Evolutionary conservation across 257 asterid genomes (phyloP).

Genomic region (Anisodus acutangulus): DNA sequence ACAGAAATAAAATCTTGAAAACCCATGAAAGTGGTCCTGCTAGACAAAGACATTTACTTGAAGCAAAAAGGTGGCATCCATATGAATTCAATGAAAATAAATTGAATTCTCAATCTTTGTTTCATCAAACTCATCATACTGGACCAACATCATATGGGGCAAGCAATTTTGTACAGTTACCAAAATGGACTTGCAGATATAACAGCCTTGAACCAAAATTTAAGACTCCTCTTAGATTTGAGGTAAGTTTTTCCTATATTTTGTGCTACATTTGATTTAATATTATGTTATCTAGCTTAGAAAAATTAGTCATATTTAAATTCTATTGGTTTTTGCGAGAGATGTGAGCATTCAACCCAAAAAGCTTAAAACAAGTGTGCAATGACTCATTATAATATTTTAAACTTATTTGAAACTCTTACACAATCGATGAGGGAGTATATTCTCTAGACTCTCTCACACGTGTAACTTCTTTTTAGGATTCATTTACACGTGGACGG

Average conservation of each 20-base stretch:
- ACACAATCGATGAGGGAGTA: too few relatives aligned
- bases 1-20: not conserved
- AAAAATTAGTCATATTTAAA: too few relatives aligned
- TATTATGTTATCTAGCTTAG: not conserved
- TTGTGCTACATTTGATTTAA: not conserved
- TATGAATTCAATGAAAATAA: constrained; percentile 40
- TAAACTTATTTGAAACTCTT: too few relatives aligned
- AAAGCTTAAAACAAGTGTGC: too few relatives aligned
- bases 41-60: constrained; percentile 53
- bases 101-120: constrained; percentile 32
- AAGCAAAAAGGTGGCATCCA: constrained; percentile 73
- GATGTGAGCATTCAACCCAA: too few relatives aligned
- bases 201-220: constrained; percentile 33
- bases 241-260: constrained; percentile 39
- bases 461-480: too few relatives aligned
- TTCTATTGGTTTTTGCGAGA: too few relatives aligned
- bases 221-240: constrained; percentile 37
- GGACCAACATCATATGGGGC: not conserved
- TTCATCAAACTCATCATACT: constrained; percentile 25
- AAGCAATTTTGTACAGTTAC: not conserved
- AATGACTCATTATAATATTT: too few relatives aligned
- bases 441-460: too few relatives aligned
- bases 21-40: constrained; percentile 37
- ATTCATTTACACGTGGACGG: too few relatives aligned
- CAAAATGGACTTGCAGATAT: constrained; percentile 37